A percentile compares a stretch with the other conserved stretches of the same genome.
phyloP scores from a whole-genome alignment of 2,329 filamentous ascomycete genomes.

The Phialocephala sp. region DNA sequence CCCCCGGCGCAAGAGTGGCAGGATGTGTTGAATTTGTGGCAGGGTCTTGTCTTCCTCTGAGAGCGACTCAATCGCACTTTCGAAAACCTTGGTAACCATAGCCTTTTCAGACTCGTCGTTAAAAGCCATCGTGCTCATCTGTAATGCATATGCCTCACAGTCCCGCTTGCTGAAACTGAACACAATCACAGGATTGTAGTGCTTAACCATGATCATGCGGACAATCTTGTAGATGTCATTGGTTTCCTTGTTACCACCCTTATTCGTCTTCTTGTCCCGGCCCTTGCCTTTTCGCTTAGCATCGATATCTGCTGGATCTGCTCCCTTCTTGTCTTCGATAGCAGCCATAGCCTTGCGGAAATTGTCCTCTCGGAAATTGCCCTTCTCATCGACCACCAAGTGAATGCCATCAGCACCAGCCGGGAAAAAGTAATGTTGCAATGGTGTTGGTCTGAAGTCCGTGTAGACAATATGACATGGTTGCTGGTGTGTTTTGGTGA shows the following conservation, averaged over 20 bases:
- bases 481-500: conserved; percentile 96
- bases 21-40: conserved; percentile 87
- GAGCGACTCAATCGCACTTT: conserved; percentile 88
- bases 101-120: conserved; percentile 95
- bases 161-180: conserved; percentile 99
- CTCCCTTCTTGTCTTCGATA: conserved; percentile 86
- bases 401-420: conserved; percentile 91
- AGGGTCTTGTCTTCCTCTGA: conserved; percentile 89
- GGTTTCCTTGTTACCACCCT: conserved; percentile 68
- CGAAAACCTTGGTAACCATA: conserved; percentile 93
- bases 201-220: conserved; percentile 98
- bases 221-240: conserved; percentile 97
- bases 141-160: conserved; percentile 87
- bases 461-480: conserved; percentile 99
- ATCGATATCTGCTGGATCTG: conserved; percentile 78
- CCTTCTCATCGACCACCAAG: conserved; percentile 95
- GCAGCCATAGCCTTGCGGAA: conserved; percentile 95
- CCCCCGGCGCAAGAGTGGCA: conserved; percentile 86
- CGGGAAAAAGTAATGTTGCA: conserved; percentile 98
- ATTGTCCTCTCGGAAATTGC: conserved; percentile 93
- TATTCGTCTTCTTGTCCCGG: conserved; percentile 90
- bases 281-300: conserved; percentile 85
- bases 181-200: conserved; percentile 96
- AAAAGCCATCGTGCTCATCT: conserved; percentile 87
- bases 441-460: conserved; percentile 93